Evolutionary conservation across 129 eudicot genomes (phyloP).

Genomic region (Daucus carota): DH1_v3.0 NC_030384.2:48967501-48968000

Average conservation of each 20-base stretch:
- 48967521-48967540: not conserved
- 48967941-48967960: slow-evolving; percentile 64
- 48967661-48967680: too few species aligned
- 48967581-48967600: too few species aligned
- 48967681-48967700: too few species aligned
- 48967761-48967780: not conserved
- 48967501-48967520: not conserved
- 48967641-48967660: too few species aligned
- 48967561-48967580: too few species aligned
- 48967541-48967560: not conserved
- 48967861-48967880: not conserved
- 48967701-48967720: not conserved
- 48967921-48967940: slow-evolving; percentile 60
- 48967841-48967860: not conserved
- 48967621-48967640: too few species aligned
- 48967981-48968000: slow-evolving; percentile 53
- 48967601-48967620: too few species aligned
- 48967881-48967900: slow-evolving; percentile 33
- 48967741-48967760: not conserved
- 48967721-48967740: not conserved
- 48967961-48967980: slow-evolving; percentile 78
- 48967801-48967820: too few species aligned
- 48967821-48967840: too few species aligned
- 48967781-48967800: not conserved
- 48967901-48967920: slow-evolving; percentile 69